Evolutionary conservation across 2,329 filamentous ascomycete species (phyloP).

Genomic region (Davidsoniella virescens): DNA sequence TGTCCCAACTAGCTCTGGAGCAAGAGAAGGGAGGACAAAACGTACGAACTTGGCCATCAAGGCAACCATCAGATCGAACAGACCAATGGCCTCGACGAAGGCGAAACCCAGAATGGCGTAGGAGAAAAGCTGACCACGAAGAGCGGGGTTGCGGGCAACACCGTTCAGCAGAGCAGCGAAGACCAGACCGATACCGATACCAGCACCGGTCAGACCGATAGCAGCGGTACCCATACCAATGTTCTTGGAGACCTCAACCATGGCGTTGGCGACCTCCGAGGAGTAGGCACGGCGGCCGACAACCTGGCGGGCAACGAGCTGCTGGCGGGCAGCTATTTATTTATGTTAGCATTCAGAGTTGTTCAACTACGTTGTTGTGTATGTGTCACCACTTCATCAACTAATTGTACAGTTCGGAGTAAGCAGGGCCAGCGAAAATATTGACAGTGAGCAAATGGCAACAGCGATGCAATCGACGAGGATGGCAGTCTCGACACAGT

Average conservation of each 20-base stretch:
- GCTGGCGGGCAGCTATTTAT: conserved; percentile 12
- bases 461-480: background rate
- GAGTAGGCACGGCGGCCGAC: conserved; percentile 60
- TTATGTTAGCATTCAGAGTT: conserved; percentile 8
- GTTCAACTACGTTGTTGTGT: background rate
- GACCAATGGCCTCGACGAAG: conserved; percentile 84
- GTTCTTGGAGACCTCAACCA: conserved; percentile 85
- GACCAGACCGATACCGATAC: conserved; percentile 91
- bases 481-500: background rate
- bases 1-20: background rate
- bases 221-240: conserved; percentile 76
- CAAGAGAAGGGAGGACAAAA: conserved; percentile 17
- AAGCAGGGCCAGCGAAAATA: background rate
- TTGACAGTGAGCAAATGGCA: background rate
- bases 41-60: conserved; percentile 83
- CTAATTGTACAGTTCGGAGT: background rate
- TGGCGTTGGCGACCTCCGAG: conserved; percentile 74
- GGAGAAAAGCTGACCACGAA: conserved; percentile 89
- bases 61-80: conserved; percentile 82
- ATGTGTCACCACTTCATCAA: background rate
- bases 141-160: conserved; percentile 86
- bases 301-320: conserved; percentile 25
- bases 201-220: conserved; percentile 81
- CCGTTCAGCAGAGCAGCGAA: conserved; percentile 79
- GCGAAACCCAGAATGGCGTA: conserved; percentile 93